A percentile compares a stretch with the other conserved stretches of the same genome.
Conservation (phyloP, 768 basidiomycete species). For the Russula griseocarnosa region DNA sequence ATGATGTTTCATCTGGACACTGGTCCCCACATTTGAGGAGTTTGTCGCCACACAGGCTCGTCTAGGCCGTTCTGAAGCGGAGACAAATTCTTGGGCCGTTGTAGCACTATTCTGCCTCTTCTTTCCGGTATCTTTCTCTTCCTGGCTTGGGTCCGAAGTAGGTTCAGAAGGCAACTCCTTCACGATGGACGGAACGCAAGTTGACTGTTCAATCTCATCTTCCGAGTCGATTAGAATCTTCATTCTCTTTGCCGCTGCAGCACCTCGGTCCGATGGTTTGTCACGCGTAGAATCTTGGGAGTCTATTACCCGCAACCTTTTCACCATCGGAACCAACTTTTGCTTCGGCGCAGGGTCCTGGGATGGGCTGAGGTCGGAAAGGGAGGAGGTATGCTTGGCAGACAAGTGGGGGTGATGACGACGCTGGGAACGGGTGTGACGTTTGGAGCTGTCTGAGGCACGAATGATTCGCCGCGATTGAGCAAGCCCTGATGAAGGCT, state of each 20-base stretch:
- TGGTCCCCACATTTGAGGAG: neutral
- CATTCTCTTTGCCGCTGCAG: slow-evolving; percentile 11
- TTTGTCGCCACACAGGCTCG: slow-evolving; percentile 2
- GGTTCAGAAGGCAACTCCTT: slow-evolving; percentile 2
- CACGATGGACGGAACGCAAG: neutral
- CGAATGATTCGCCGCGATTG: slow-evolving; percentile 7
- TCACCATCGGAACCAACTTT: slow-evolving; percentile 28
- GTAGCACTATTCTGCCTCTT: neutral
- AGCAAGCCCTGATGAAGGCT: slow-evolving; percentile 18
- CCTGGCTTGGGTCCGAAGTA: neutral
- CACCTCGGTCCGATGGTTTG: neutral
- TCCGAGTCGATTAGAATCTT: slow-evolving; percentile 12
- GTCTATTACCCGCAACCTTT: slow-evolving; percentile 22
- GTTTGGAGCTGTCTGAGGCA: slow-evolving; percentile 3
- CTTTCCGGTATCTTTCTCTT: slow-evolving; percentile 1
- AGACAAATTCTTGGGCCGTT: neutral
- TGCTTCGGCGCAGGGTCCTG: slow-evolving; percentile 26
- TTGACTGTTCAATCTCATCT: slow-evolving; percentile 11
- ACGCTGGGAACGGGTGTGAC: slow-evolving; percentile 8
- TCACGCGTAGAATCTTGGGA: slow-evolving; percentile 18
- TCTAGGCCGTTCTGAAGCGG: neutral
- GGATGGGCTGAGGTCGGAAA: neutral
- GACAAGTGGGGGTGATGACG: slow-evolving; percentile 15
- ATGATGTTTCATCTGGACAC: neutral
- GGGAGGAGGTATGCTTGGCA: slow-evolving; percentile 2